Conservation (phyloP, 2,329 filamentous ascomycete genomes). For the Pyrenochaeta sp. region DNA sequence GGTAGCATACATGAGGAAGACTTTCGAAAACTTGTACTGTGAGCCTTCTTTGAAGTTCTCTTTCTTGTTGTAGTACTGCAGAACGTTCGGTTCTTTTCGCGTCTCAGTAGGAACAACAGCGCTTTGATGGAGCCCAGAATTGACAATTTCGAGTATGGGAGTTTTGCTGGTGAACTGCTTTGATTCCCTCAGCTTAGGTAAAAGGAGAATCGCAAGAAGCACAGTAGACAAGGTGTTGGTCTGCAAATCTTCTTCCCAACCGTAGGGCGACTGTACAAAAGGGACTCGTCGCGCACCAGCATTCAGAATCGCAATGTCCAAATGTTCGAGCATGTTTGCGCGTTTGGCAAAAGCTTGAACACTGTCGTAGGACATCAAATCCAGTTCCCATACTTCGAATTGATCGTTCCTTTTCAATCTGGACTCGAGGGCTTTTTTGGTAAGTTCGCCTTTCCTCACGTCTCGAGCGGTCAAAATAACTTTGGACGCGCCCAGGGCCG, state of each 20-base stretch:
- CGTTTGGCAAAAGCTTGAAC: slow-evolving; percentile 41
- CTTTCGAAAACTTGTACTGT: slow-evolving; percentile 44
- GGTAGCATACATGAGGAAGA: slow-evolving; percentile 46
- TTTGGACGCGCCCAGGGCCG: slow-evolving; percentile 42
- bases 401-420: slow-evolving; percentile 32
- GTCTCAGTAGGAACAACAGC: slow-evolving; percentile 32
- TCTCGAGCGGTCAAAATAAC: slow-evolving; percentile 50
- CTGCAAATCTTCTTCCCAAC: slow-evolving; percentile 59
- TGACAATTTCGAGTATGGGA: slow-evolving; percentile 43
- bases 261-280: slow-evolving; percentile 36
- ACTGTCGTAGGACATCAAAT: slow-evolving; percentile 46
- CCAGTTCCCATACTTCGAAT: slow-evolving; percentile 48
- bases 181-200: slow-evolving; percentile 46
- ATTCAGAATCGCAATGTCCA: slow-evolving; percentile 51
- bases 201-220: slow-evolving; percentile 61
- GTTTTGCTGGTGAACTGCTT: slow-evolving; percentile 27
- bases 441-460: slow-evolving; percentile 44
- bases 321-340: slow-evolving; percentile 35
- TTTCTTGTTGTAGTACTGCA: slow-evolving; percentile 38
- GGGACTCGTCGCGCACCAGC: slow-evolving; percentile 42
- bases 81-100: slow-evolving; percentile 29
- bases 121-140: slow-evolving; percentile 38
- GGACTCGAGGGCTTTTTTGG: slow-evolving; percentile 37
- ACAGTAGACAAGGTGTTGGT: slow-evolving; percentile 66
- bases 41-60: slow-evolving; percentile 32